Evolutionary conservation across 2,329 filamentous ascomycete genomes (phyloP), one percentile per base, ranked within the genome.

Genomic region (Zasmidium cellare): DNA sequence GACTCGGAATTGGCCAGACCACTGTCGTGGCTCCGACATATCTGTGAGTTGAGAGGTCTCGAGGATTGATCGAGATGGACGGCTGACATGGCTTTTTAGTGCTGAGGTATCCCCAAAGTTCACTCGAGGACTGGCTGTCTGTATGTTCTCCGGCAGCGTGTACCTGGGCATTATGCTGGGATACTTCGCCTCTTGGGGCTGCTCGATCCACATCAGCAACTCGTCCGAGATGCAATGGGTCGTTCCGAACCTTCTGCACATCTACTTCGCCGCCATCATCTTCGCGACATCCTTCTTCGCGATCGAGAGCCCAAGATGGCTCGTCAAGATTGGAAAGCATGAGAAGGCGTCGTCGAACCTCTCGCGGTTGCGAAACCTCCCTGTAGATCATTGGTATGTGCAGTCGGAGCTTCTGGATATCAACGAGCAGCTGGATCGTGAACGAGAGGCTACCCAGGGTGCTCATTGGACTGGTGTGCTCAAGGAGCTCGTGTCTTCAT

Each of bases 201-300:
- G 77, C n/a, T 76, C 79, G 23, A 71, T 84, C 22, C 77, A 84
- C 66, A 79, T 82, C 62, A 77, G 78, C 18, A 69, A 76, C 46
- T 71, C 58, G 3, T 62, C 64, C 12, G 55, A 69, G 22, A 72
- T 57, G 76, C 77, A n/a, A 68, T 80, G 82, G 83, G 80, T 88
- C 46, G 82, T 91, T 0, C 89, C 90, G 0, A 91, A 88, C 45
- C 86, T 85, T 64, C 78, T 92, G 57, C 89, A 93, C 70, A 79
- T 93, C 72, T 91, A 91, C 69, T 91, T 92, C 68, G 86, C 89
- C 1, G 83, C 83, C 3, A 74, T 92, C 59, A 91, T 92, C 69
- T 83, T 90, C 68, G 66, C 84, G 56, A 79, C 92, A 14, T 89
- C 85, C 11, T 87, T 72, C 58, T 63, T 71, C 55, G 66, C 67